Conservation (phyloP, 2,329 filamentous ascomycete genomes). For the Diaporthe batatas region DNA sequence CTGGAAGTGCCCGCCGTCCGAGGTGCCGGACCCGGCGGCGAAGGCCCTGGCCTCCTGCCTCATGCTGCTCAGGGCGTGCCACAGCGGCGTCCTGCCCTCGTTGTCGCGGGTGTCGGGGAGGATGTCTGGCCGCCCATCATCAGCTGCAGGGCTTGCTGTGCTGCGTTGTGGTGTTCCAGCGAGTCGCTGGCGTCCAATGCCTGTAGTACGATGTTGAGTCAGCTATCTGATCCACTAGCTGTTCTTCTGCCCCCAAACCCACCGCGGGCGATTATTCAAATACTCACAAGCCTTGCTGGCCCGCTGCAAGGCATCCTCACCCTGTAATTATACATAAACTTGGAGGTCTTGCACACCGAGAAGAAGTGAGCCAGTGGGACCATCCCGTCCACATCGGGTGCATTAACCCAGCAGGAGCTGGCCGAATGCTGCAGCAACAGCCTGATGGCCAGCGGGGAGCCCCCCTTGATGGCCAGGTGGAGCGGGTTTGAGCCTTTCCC, state of each 20-base stretch:
- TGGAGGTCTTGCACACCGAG: neutral
- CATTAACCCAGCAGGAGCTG: neutral
- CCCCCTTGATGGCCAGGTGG: neutral
- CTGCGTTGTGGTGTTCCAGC: neutral
- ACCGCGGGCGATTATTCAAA: accelerated
- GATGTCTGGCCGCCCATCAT: neutral
- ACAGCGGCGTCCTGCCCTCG: neutral
- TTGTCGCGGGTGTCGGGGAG: neutral
- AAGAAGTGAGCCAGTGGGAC: neutral
- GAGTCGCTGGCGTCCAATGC: neutral
- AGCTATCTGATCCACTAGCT: too few relatives aligned
- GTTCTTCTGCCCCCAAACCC: too few relatives aligned
- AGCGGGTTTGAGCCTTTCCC: neutral
- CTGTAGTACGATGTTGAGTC: neutral
- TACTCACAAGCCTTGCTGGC: neutral
- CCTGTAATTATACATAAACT: neutral
- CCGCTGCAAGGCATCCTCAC: neutral
- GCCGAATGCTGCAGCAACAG: neutral
- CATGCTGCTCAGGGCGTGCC: neutral
- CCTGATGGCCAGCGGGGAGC: neutral
- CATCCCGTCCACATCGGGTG: neutral
- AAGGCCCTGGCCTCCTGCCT: neutral
- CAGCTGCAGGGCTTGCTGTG: neutral
- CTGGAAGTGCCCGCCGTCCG: neutral
- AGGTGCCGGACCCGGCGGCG: neutral